These are phyloP conservation scores for Aspergillus panamensis DNA, from an alignment of 495 filamentous ascomycete genomes.

Conservation along the genomic window DNA sequence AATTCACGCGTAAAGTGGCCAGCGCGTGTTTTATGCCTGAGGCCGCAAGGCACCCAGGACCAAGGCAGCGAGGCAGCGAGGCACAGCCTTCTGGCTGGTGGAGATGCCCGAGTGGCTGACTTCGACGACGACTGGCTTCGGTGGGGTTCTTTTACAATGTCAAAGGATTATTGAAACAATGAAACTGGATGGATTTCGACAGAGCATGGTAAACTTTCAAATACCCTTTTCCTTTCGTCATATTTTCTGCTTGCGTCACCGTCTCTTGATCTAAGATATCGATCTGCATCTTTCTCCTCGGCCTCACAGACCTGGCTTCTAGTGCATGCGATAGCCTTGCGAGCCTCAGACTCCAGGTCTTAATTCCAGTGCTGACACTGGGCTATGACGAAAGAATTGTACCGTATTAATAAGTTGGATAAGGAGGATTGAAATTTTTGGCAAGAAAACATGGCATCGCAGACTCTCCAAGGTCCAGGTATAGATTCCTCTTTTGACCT, in stretches of 20 bases:
- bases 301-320: not conserved
- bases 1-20: slow-evolving; percentile 41
- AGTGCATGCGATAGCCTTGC: not conserved
- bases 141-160: slow-evolving; percentile 15
- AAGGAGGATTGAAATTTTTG: not conserved
- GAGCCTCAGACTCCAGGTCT: not conserved
- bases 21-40: slow-evolving; percentile 25
- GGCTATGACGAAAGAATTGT: not conserved
- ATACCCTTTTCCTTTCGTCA: not conserved
- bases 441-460: slow-evolving; percentile 25
- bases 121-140: slow-evolving; percentile 10
- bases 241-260: not conserved
- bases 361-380: not conserved
- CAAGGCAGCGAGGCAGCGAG: not conserved
- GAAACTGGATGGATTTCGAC: not conserved
- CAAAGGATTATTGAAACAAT: slow-evolving; percentile 3
- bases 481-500: slow-evolving; percentile 9
- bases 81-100: slow-evolving; percentile 5
- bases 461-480: slow-evolving; percentile 35
- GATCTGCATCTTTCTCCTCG: not conserved
- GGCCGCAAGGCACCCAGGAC: slow-evolving; percentile 21
- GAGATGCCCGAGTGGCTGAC: slow-evolving; percentile 12
- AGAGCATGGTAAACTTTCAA: not conserved
- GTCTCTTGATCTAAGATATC: not conserved
- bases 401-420: not conserved